phyloP scores from a whole-genome alignment of 2,329 filamentous ascomycete species.

The Penicillium crustosum region DNA sequence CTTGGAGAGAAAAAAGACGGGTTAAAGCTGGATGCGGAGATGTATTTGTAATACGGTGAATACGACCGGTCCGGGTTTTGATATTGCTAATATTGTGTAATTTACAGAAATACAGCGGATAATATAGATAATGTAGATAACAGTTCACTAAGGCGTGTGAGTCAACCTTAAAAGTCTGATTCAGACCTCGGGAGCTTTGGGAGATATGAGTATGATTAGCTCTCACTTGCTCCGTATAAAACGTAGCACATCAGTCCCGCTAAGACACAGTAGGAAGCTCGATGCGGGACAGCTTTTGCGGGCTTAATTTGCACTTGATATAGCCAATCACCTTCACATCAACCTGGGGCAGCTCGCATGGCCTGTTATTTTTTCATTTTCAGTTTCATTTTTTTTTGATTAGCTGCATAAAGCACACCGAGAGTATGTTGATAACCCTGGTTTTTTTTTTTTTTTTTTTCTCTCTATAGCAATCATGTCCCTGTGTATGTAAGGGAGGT shows the following conservation, averaged over 20 bases:
- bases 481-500: neutral
- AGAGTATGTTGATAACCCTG: too few relatives aligned
- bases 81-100: neutral
- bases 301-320: neutral
- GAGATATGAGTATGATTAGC: too few relatives aligned
- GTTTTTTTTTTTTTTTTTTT: too few relatives aligned
- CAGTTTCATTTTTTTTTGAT: too few relatives aligned
- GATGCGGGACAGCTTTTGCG: neutral
- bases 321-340: neutral
- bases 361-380: too few relatives aligned
- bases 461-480: neutral
- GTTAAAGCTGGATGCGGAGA: slow-evolving; percentile 6
- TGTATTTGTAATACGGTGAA: slow-evolving; percentile 3
- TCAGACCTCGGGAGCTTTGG: too few relatives aligned
- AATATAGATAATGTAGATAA: neutral
- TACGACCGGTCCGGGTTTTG: neutral
- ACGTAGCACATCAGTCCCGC: neutral
- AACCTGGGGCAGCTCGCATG: neutral
- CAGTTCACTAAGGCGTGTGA: neutral
- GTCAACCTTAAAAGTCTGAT: neutral
- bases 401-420: too few relatives aligned
- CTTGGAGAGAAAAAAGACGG: slow-evolving; percentile 3
- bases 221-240: too few relatives aligned
- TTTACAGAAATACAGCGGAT: neutral
- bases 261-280: neutral